A percentile compares a stretch with the other conserved stretches of the same genome.
phyloP scores from a whole-genome alignment of 2,329 filamentous ascomycete genomes.

The Xylariaceae sp. region DNA sequence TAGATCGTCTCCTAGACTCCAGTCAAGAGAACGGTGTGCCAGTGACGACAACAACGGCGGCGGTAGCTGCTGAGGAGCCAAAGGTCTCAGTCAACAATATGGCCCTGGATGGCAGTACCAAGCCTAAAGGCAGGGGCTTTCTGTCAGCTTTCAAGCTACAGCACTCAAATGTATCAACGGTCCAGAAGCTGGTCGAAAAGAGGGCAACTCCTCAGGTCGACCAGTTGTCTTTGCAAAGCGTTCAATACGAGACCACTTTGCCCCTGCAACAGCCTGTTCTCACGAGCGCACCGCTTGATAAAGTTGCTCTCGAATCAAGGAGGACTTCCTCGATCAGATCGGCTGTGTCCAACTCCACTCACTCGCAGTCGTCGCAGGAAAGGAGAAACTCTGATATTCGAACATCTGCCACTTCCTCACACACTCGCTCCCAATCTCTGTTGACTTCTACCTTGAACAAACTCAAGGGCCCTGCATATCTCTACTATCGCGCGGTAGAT shows the following conservation, averaged over 20 bases:
- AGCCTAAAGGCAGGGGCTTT: slow-evolving; percentile 29
- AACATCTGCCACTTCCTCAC: slow-evolving; percentile 22
- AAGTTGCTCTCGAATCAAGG: slow-evolving; percentile 19
- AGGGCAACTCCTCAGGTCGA: slow-evolving; percentile 18
- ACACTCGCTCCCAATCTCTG: slow-evolving; percentile 30
- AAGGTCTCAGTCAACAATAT: slow-evolving; percentile 6
- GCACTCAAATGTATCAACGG: slow-evolving; percentile 25
- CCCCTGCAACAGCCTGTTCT: slow-evolving; percentile 17
- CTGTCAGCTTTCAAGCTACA: slow-evolving; percentile 27
- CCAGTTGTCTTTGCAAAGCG: slow-evolving; percentile 10
- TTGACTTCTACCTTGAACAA: slow-evolving; percentile 29
- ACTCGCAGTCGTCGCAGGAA: slow-evolving; percentile 29
- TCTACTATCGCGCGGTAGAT: slow-evolving; percentile 26
- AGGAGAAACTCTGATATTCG: slow-evolving; percentile 20
- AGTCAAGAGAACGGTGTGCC: slow-evolving; percentile 17
- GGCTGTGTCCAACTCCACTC: slow-evolving; percentile 25
- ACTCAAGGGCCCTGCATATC: slow-evolving; percentile 31
- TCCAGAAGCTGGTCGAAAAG: slow-evolving; percentile 25
- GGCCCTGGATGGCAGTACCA: slow-evolving; percentile 16
- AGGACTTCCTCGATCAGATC: slow-evolving; percentile 28
- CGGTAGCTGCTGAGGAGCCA: slow-evolving; percentile 19
- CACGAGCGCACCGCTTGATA: slow-evolving; percentile 12
- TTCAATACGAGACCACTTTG: slow-evolving; percentile 14
- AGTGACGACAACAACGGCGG: slow-evolving; percentile 11
- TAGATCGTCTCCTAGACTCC: slow-evolving; percentile 20